Evolutionary conservation across 176 grass and related monocot species (phyloP), one percentile per base, ranked within the genome.

Genomic region (Bothriochloa decipiens): DNA sequence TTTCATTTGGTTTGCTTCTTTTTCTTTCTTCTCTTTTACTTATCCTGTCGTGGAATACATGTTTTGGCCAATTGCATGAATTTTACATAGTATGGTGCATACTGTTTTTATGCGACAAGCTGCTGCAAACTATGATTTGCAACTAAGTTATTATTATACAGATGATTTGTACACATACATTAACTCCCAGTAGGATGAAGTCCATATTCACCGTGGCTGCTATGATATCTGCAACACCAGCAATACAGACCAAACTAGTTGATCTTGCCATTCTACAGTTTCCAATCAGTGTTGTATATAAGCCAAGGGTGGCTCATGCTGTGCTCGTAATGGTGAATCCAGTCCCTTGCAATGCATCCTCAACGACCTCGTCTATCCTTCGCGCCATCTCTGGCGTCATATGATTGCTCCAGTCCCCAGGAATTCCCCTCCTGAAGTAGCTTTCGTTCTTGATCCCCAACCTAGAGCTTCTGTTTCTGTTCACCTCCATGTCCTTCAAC

Each of bases 341-440:
- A 42, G 33, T 40, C 3, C 12, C 75, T 41, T 77, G 35, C 55
- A 77, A 27, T 4, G 75, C 75, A 26, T 40, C 36, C 6, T 61
- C 35, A 27, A 77, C 55, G 0, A 62, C 23, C 55, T 6, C 11
- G 22, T 78, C 76, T 0, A 78, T 14, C 37, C 36, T 61, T 1
- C 10, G 14, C n/a, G 57, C 76, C 76, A 78, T 78, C 75, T 78
- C 75, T 1, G n/a, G 57, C 22, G 75, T 78, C 75, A 78, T 63
- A 23, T 64, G 76, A 6, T 28, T 78, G 7, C 35, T 63, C 55
- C 76, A 78, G 2, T 78, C 55, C 0, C 76, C 76, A 12, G 14
- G 3, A 16, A 64, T n/a, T 6, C 57, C 76, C 35, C 41, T 77
- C 35, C 76, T 41, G n/a, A 63, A 63, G 55, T 9, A 78, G 22